phyloP scores from a whole-genome alignment of 176 grass and related monocot species.

The Musa itinerans region DNA sequence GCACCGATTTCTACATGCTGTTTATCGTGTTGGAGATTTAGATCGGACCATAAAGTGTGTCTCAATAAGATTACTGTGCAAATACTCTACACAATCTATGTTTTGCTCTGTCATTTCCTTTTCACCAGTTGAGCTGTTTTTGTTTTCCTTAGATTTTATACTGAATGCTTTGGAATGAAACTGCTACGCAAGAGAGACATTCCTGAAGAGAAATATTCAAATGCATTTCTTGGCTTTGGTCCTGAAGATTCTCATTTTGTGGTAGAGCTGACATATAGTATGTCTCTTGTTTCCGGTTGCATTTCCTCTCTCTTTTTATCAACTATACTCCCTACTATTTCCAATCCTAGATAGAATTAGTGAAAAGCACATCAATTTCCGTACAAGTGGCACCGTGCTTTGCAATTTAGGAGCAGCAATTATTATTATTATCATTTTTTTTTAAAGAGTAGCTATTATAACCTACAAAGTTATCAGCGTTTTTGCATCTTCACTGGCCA shows the following conservation, averaged over 20 bases:
- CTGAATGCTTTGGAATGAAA: conserved; percentile 84
- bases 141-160: conserved; percentile 61
- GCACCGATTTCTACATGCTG: conserved; percentile 68
- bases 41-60: conserved; percentile 74
- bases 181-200: conserved; percentile 83
- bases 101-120: neutral
- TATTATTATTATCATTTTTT: too few relatives aligned
- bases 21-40: conserved; percentile 92
- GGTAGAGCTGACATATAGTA: conserved; percentile 91
- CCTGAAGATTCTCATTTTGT: conserved; percentile 80
- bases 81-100: neutral
- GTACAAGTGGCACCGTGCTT: neutral
- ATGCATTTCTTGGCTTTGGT: conserved; percentile 93
- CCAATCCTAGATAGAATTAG: neutral
- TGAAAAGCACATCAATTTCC: neutral
- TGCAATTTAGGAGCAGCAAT: conserved; percentile 4
- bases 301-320: neutral
- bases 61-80: neutral
- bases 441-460: too few relatives aligned
- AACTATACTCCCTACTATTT: neutral
- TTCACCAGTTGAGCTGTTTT: neutral
- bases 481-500: too few relatives aligned
- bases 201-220: conserved; percentile 89
- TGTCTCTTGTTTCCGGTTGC: conserved; percentile 2
- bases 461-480: too few relatives aligned